Base-by-base conservation (phyloP, 2,329 filamentous ascomycete species). In the Cryphonectria radicalis region DNA sequence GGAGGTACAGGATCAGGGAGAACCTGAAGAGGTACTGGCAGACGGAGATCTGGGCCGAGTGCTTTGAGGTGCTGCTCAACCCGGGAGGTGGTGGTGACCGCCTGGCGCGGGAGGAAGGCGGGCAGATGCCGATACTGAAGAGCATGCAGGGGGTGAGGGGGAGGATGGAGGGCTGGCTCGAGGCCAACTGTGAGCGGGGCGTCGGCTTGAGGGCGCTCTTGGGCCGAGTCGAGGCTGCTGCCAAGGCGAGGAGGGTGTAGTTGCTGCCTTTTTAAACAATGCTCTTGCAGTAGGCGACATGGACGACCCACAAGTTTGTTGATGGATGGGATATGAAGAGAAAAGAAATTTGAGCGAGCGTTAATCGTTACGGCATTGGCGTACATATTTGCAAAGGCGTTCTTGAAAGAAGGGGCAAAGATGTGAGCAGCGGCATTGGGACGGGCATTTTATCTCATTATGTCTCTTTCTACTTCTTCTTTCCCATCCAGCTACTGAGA, bases 11-110 rank as follows among this genome's bases (percentile, higher is more conserved):
- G 74, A 90, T 98, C 75, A 89, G 92, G 67, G 95, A 98, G 81
- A 89, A 85, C 19, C 82, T 98, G 73, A 99, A 99, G 84, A 84
- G 96, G 62, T 99, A 99, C 82, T 99, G 96, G 96, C 95, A 98
- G 84, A 92, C 91, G 65, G 94, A 97, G 66, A 89, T 98, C 62
- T 99, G 96, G 96, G 82, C 79, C 2, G 90, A 92, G 72, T 90
- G 92, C 64, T 97, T 99, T 80, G 92, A 95, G 74, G 77, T 98
- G 71, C 82, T 98, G 74, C 84, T 99, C 60, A 99, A 99, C 80
- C 95, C 95, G 0, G 86, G 88, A 2, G 86, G 85, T 71, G 90
- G 85, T 71, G 90, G 37, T 40, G 37, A 40, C 8, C 37, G 22
- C 17, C 62, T 91, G 80, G 87, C 87, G 13, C 83, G 78, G 0